These are phyloP conservation scores for Porphyridium purpureum DNA, from an alignment of 23 red algal genomes.

Conservation along the genomic window DNA sequence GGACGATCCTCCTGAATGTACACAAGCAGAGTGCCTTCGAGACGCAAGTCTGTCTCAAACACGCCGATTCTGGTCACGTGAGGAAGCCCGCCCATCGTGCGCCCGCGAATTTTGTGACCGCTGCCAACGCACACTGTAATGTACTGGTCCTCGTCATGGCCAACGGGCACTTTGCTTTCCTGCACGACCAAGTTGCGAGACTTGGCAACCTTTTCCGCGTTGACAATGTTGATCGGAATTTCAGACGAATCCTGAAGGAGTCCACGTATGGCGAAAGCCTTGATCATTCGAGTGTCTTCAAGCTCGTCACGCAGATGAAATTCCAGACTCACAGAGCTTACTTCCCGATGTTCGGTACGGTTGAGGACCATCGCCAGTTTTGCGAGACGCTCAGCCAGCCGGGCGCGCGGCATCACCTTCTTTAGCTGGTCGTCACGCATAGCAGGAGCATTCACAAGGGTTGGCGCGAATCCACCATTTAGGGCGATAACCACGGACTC, in stretches of 20 bases:
- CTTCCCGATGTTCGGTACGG: not conserved
- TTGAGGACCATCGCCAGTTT: conserved; percentile 24
- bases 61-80: conserved; percentile 78
- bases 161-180: conserved; percentile 12
- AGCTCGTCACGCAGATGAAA: conserved; percentile 17
- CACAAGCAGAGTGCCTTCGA: conserved; percentile 57
- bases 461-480: conserved; percentile 71
- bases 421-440: conserved; percentile 61
- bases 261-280: conserved; percentile 67
- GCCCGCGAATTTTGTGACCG: conserved; percentile 37
- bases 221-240: conserved; percentile 73
- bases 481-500: conserved; percentile 59
- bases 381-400: conserved; percentile 56
- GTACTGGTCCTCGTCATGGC: conserved; percentile 13
- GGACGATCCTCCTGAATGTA: conserved; percentile 88
- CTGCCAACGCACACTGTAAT: conserved; percentile 48
- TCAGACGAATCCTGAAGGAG: conserved; percentile 50
- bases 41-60: conserved; percentile 66
- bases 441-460: conserved; percentile 84
- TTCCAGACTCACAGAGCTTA: no score
- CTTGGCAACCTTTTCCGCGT: conserved; percentile 77
- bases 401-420: conserved; percentile 51
- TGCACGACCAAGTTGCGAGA: conserved; percentile 32
- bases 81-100: conserved; percentile 51
- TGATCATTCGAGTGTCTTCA: conserved; percentile 70